Evolutionary conservation across 345 rosid genomes (phyloP), one percentile per base, ranked within the genome.

Genomic region (Populus nigra): DNA sequence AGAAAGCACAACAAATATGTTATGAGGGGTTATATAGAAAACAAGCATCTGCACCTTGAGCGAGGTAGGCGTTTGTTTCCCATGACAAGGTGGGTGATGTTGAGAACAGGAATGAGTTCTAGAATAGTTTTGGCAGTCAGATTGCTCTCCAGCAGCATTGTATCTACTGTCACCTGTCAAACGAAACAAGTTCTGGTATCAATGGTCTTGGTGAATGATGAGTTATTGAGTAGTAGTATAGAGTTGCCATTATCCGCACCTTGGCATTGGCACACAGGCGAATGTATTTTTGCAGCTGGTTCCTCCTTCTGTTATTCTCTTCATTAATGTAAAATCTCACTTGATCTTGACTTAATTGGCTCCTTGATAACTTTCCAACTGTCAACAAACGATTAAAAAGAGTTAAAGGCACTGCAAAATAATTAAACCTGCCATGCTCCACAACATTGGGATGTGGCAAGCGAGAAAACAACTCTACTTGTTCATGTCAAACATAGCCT

Each of bases 61-160:
- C n/a, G 63, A 55, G 88, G 90, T 0, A 74, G 50, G 9, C 66
- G 71, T 47, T 85, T 91, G 22, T 84, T 71, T 78, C 94, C 92
- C n/a, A 91, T 82, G 78, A 91, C 88, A 47, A 91, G 89, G 65
- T 71, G 81, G 65, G 86, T 85, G 39, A 91, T 83, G 83, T 89
- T 88, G 76, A 88, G 88, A 62, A 89, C 87, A 61, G 94, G 83
- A 29, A 91, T 91, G 50, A 91, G 90, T 62, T 86, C 88, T n/a
- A 89, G 80, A 65, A 91, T 75, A 35, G 92, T 86, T 84, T 88
- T 84, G 17, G 84, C 81, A 7, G 80, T 81, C 63, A 49, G 72
- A 29, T 71, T 74, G 82, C 88, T 83, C 83, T 91, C 90, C 50
- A 91, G 69, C 15, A 91, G 86, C 87, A 87, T 73, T 16, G 90